Base-by-base conservation (phyloP, 495 filamentous ascomycete genomes). In the Penicillium roqueforti region DNA sequence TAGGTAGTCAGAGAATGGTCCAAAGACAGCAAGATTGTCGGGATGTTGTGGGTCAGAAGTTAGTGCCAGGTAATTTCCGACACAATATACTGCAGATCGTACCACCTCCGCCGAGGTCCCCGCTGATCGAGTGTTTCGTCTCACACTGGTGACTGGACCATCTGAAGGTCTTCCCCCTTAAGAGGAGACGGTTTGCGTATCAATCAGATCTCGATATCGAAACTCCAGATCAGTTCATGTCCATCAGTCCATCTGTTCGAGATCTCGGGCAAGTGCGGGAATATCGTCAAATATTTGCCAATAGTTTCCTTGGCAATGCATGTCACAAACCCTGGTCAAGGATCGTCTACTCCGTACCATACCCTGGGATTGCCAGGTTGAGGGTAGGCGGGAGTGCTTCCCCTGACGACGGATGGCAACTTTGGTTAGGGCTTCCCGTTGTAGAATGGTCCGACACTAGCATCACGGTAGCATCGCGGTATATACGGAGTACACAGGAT, bases 121-220 rank as follows among this genome's bases (percentile, higher is more conserved):
- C 28, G 53, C 36, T 39, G 37, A 48, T 55, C 52, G 23, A 3
- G 28, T 25, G 18, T 20, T 31, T 36, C 31, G 14, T 9, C 16
- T 45, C 36, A 38, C 25, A 20, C 3, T n/a, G n/a, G n/a, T n/a
- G n/a, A n/a, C n/a, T 14, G 6, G 6, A 11, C 23, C 22, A 23
- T 23, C n/a, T n/a, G n/a, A n/a, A 23, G 22, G 28, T 1, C 4
- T 31, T 6, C 7, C 43, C 25, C 43, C 44, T 34, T 10, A n/a
- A 34, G 44, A 13, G 11, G 20, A 39, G 23, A 9, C 11, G 20
- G n/a, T 23, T 25, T 41, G 41, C 20, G 43, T 13, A n/a, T n/a
- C n/a, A 14, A 31, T 36, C 28, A 47, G 55, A 57, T 57, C 55
- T 57, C 43, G 43, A 39, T 39, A 34, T 22, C 16, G 22, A 29